Base-by-base conservation (phyloP, 2,329 filamentous ascomycete species). In the Fusarium nematophilum region DNA sequence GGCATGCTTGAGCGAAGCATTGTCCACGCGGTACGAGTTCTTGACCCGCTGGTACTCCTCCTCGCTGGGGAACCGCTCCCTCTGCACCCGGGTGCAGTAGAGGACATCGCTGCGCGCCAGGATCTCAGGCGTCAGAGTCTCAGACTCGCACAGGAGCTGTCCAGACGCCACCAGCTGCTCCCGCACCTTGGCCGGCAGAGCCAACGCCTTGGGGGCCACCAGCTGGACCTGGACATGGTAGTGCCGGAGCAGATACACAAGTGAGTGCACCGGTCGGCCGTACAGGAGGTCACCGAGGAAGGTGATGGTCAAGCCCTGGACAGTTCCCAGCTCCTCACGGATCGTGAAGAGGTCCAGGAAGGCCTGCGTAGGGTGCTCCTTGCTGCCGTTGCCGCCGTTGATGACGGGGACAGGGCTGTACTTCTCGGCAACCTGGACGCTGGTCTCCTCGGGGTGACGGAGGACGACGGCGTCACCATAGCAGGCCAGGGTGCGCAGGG, bases 301-400 rank as follows among this genome's bases (percentile, higher is more conserved):
- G 44, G 95, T 99, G 72, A 99, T 96, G 37, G 92, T 98, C 62
- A 99, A 83, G 46, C 94, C 94, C 72, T 94, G 93, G 52, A 98
- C 94, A 0, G 93, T 97, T 62, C 95, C 95, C 8, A 98, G 84
- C 77, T 99, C 95, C 78, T 99, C 95, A 66, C 95, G 92, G 72
- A 99, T 99, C 49, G 95, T 98, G 82, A 97, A 99, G 53, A 99
- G 89, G 72, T 99, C 95, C 17, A 99, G 83, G 84, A 99, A 95
- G 0, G 95, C 95, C 78, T 99, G 95, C 0, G 95, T 99, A 1
- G 95, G 95, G 78, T 99, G 95, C 80, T 99, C 95, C 69, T 92
- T 89, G 78, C 90, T 93, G 62, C 95, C 95, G 74, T 99, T 99
- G 44, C 95, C 95, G 64, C 93, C 95, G 74, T 99, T 99, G 83